A percentile compares a stretch with the other conserved stretches of the same genome.
Evolutionary conservation across 768 basidiomycete species (phyloP).

Genomic region (Termitomyces sp.): DNA sequence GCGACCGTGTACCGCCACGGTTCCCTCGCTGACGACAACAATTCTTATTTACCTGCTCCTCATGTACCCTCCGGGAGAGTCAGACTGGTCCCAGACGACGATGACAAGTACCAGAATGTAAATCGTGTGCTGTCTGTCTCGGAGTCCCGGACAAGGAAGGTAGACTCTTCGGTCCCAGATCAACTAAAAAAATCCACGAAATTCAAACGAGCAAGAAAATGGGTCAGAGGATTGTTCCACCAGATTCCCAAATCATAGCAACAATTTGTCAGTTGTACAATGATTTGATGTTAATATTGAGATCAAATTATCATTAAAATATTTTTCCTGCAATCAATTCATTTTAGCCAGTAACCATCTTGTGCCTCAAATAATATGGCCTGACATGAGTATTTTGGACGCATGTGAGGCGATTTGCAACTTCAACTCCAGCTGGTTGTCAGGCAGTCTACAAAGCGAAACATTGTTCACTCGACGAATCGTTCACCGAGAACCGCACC

Average conservation of each 20-base stretch:
- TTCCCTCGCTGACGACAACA: not conserved
- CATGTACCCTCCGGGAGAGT: slow-evolving; percentile 1
- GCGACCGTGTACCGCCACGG: not conserved
- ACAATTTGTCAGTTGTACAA: too few species aligned
- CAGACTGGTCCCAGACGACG: not conserved
- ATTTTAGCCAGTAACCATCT: too few species aligned
- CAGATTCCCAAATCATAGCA: not conserved
- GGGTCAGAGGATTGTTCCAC: not conserved
- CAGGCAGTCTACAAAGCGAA: too few species aligned
- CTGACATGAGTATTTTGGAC: too few species aligned
- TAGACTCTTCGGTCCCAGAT: not conserved
- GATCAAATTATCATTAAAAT: too few species aligned
- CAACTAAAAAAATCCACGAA: not conserved
- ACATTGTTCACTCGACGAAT: too few species aligned
- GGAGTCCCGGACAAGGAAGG: not conserved
- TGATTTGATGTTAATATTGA: not conserved
- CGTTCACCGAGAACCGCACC: too few species aligned
- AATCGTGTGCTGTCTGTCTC: not conserved
- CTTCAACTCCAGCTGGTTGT: too few species aligned
- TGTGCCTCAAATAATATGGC: too few species aligned
- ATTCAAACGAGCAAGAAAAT: not conserved
- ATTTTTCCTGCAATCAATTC: too few species aligned
- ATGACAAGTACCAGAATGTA: not conserved
- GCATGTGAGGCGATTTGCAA: too few species aligned
- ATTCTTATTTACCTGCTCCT: slow-evolving; percentile 2